These are phyloP conservation scores for Lasiosphaeris hirsuta DNA, from an alignment of 495 filamentous ascomycete genomes.

Conservation along the genomic window DNA sequence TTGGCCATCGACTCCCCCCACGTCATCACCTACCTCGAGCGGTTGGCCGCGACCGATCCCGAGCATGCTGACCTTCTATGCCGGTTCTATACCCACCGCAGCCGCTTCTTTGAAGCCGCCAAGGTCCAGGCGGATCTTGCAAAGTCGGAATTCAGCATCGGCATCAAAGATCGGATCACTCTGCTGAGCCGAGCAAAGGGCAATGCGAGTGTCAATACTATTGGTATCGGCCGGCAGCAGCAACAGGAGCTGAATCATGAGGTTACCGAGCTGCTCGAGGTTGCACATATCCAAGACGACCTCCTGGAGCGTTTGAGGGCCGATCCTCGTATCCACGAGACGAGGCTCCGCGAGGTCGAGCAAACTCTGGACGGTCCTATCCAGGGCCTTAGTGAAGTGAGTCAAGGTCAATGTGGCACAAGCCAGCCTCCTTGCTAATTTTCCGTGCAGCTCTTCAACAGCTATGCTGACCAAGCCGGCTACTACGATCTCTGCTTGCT, in stretches of 20 bases:
- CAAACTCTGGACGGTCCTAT: slow-evolving; percentile 69
- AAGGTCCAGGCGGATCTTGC: slow-evolving; percentile 80
- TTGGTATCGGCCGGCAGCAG: slow-evolving; percentile 66
- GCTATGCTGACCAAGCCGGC: slow-evolving; percentile 77
- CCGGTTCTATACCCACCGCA: slow-evolving; percentile 76
- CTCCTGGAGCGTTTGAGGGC: slow-evolving; percentile 73
- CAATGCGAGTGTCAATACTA: slow-evolving; percentile 74
- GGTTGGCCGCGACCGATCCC: slow-evolving; percentile 62
- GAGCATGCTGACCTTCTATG: slow-evolving; percentile 88
- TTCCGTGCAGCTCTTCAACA: slow-evolving; percentile 73
- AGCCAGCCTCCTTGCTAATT: slow-evolving; percentile 20
- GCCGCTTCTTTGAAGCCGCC: slow-evolving; percentile 79
- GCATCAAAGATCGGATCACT: slow-evolving; percentile 75
- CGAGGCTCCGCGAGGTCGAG: slow-evolving; percentile 59
- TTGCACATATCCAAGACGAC: slow-evolving; percentile 94
- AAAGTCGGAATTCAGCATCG: slow-evolving; percentile 70
- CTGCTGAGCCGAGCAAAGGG: slow-evolving; percentile 84
- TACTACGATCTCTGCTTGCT: slow-evolving; percentile 92
- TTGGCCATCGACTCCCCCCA: slow-evolving; percentile 77
- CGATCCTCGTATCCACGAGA: slow-evolving; percentile 62
- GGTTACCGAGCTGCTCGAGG: slow-evolving; percentile 80
- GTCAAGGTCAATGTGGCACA: slow-evolving; percentile 25
- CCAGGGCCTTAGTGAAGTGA: slow-evolving; percentile 67
- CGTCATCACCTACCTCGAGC: slow-evolving; percentile 81
- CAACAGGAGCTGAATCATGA: slow-evolving; percentile 77